Conservation (phyloP, 2,329 filamentous ascomycete species). For the Alternaria brassicae region DNA sequence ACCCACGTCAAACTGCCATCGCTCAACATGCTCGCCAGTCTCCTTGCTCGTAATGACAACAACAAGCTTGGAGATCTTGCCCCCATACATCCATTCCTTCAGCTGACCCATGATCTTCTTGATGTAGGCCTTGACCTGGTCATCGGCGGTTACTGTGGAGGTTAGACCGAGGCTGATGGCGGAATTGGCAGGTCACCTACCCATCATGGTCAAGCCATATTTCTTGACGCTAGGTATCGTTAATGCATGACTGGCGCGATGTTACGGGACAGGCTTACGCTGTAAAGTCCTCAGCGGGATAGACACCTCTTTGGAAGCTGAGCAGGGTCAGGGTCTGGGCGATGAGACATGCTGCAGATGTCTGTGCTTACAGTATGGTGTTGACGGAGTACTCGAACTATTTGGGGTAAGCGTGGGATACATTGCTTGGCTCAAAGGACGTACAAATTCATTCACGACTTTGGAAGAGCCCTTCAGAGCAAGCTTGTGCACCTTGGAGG, state of each 20-base stretch:
- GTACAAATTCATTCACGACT: slow-evolving; percentile 92
- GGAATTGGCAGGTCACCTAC: slow-evolving; percentile 53
- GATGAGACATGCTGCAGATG: no score
- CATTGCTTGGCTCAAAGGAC: slow-evolving; percentile 48
- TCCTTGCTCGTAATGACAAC: slow-evolving; percentile 98
- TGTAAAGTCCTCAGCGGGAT: slow-evolving; percentile 96
- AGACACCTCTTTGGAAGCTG: slow-evolving; percentile 82
- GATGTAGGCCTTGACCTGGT: slow-evolving; percentile 98
- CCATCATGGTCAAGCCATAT: slow-evolving; percentile 98
- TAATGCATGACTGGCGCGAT: slow-evolving; percentile 9
- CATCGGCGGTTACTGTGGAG: slow-evolving; percentile 80
- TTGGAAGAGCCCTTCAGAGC: slow-evolving; percentile 85
- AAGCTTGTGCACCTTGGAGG: slow-evolving; percentile 93
- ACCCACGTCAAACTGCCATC: slow-evolving; percentile 94
- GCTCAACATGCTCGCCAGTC: slow-evolving; percentile 92
- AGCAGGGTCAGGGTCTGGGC: slow-evolving; percentile 22
- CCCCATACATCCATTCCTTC: slow-evolving; percentile 95
- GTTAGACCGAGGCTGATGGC: slow-evolving; percentile 22
- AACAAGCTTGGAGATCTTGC: slow-evolving; percentile 96
- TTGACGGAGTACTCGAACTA: slow-evolving; percentile 98
- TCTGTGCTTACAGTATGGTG: slow-evolving; percentile 78
- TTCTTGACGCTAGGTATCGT: slow-evolving; percentile 77
- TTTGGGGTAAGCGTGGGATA: slow-evolving; percentile 21
- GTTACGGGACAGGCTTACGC: slow-evolving; percentile 64
- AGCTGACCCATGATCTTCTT: slow-evolving; percentile 99